Evolutionary conservation across 345 rosid genomes (phyloP), one percentile per base, ranked within the genome.

Genomic region (Ceriops decandra): DNA sequence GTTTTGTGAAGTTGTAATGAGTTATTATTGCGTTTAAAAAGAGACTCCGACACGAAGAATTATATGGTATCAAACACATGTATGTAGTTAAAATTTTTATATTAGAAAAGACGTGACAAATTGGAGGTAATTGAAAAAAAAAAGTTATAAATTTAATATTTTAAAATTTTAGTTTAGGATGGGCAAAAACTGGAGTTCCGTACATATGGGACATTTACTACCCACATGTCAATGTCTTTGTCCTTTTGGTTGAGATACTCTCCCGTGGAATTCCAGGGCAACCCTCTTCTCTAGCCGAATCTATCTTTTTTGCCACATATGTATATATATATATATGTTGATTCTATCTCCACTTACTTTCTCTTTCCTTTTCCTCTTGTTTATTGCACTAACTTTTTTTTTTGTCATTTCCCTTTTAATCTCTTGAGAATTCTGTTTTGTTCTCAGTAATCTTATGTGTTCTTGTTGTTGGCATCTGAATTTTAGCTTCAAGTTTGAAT

Each of bases 161-260:
- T 33, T 33, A 33, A 33, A 33, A 33, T 33, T 0, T 6, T 0
- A 6, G 6, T 6, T 33, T 33, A 7, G 6, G 7, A 33, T 33
- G 15, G 46, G 46, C 46, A 24, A 11, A 56, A 24, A 1, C 28
- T 72, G 16, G 56, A 24, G 52, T 62, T 68, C 32, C 54, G 60
- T 73, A 73, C 80, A 60, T 47, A 59, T 66, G 52, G 82, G 80
- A 69, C 84, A 82, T 71, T 77, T 74, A 24, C 32, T 51, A 64
- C 61, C 54, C 68, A 13, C 51, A 66, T 64, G 20, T 60, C 16
- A 21, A 10, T 35, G 21, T 32, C 19, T 36, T 64, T 42, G 70
- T n/a, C 31, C 13, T 51, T 69, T 28, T 62, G 62, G 64, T 24
- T 47, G 20, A 69, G 61, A 69, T 74, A 64, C 52, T 63, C 32